Evolutionary conservation across 2,329 filamentous ascomycete species (phyloP), one percentile per base, ranked within the genome.

Genomic region (Beauveria sp.): DNA sequence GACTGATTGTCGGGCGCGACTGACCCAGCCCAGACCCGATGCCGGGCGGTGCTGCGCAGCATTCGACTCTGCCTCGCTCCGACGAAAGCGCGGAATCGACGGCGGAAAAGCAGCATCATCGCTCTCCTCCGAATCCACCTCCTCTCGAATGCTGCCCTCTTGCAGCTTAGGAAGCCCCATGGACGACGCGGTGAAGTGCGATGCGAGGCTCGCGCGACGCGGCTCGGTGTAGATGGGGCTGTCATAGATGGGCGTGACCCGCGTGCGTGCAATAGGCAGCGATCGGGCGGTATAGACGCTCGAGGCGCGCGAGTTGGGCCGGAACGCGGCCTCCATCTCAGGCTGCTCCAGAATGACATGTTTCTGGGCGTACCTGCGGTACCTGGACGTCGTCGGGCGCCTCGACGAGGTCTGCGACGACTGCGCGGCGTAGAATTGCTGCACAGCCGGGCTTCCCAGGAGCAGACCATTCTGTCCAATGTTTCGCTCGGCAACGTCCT

Each of bases 401-500:
- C 10, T 40, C 22, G 47, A 24, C 10, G 43, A 47, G 9, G 26
- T 47, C 45, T 52, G 57, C 16, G 26, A 22, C 3, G 50, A n/a
- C 16, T 26, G 53, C n/a, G 52, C 40, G 28, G 72, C 67, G 63
- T 78, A 76, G 34, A 74, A 77, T 2, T 72, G 71, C 28, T 71
- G 70, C 0, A 74, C 72, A 12, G 71, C 72, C 12, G 68, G 60
- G 2, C 73, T 75, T 8, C 70, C 66, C 6, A 76, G 63, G 57
- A 75, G 66, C 42, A 70, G 40, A 2, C 68, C 66, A 24, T 75
- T 79, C 26, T 74, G 69, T 4, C 69, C 71, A 51, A 84, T 74
- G 63, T 88, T 88, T 40, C 86, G 77, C 65, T 86, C 83, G 1
- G 84, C 85, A 1, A 87, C 83, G 67, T 87, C 85, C 68, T 88